phyloP scores from a whole-genome alignment of 2,329 filamentous ascomycete species.

The Pseudogymnoascus verrucosus region DNA sequence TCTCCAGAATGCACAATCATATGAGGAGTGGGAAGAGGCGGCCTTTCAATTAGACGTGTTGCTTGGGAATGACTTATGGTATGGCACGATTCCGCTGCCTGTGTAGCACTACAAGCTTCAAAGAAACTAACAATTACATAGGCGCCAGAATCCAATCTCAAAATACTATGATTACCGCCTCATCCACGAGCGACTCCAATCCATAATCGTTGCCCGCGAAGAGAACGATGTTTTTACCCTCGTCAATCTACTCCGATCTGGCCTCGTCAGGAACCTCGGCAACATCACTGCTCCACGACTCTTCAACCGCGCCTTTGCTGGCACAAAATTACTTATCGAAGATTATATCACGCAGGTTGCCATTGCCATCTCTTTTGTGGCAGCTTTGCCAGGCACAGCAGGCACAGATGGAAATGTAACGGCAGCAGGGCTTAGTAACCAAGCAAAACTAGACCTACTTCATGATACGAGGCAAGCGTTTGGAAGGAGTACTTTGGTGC shows the following conservation, averaged over 20 bases:
- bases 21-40: constrained; percentile 82
- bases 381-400: constrained; percentile 51
- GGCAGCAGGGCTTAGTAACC: constrained; percentile 37
- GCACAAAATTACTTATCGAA: constrained; percentile 84
- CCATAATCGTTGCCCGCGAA: constrained; percentile 60
- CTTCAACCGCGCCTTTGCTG: constrained; percentile 78
- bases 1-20: constrained; percentile 59
- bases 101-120: background rate
- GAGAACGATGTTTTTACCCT: constrained; percentile 65
- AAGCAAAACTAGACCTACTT: constrained; percentile 70
- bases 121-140: constrained; percentile 27
- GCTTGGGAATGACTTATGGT: constrained; percentile 76
- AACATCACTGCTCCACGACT: constrained; percentile 77
- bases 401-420: constrained; percentile 31
- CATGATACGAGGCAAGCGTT: constrained; percentile 85
- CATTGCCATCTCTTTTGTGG: constrained; percentile 72
- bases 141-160: constrained; percentile 74
- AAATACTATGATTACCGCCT: constrained; percentile 81
- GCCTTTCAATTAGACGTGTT: constrained; percentile 75
- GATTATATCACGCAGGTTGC: constrained; percentile 82
- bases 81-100: constrained; percentile 19
- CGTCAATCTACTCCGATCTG: constrained; percentile 73
- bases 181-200: constrained; percentile 68
- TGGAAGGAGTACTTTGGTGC: constrained; percentile 73
- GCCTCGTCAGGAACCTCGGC: constrained; percentile 75